phyloP scores from a whole-genome alignment of 192 early-diverging fungal genomes.

The Phycomyces blakesleeanus region DNA sequence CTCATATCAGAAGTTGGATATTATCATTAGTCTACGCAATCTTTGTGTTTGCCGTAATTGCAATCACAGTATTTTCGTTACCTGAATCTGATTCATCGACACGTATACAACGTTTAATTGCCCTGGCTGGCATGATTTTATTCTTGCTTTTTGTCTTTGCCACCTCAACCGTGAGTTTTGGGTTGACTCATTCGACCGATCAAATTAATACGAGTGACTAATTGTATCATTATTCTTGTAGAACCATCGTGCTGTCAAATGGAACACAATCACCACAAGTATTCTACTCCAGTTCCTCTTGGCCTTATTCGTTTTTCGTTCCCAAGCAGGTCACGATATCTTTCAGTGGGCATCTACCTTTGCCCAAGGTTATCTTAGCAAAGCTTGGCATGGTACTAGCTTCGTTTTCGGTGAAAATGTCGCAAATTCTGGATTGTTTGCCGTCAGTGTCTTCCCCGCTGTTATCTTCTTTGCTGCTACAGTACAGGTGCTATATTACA shows the following conservation, averaged over 20 bases:
- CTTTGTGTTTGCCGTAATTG: conserved; percentile 40
- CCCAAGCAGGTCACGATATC: conserved; percentile 63
- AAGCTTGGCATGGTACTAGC: conserved; percentile 59
- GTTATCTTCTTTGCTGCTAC: conserved; percentile 87
- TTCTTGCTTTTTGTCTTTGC: conserved; percentile 44
- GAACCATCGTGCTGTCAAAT: conserved; percentile 63
- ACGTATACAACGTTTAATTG: conserved; percentile 70
- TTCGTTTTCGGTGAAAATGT: conserved; percentile 66
- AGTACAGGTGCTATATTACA: conserved; percentile 80
- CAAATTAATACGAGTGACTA: background rate
- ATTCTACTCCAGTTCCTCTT: conserved; percentile 73
- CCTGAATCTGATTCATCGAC: conserved; percentile 46
- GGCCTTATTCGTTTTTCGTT: conserved; percentile 75
- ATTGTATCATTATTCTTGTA: background rate
- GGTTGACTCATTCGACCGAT: background rate
- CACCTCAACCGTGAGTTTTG: conserved; percentile 48
- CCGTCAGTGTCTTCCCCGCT: conserved; percentile 75
- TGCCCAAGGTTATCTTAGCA: conserved; percentile 57
- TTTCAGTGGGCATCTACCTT: conserved; percentile 66
- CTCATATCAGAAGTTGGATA: background rate
- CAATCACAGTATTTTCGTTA: conserved; percentile 52
- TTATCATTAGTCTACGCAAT: conserved; percentile 5
- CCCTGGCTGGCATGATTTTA: conserved; percentile 64
- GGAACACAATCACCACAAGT: conserved; percentile 70
- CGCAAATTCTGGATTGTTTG: conserved; percentile 52